phyloP scores from a whole-genome alignment of 441 rosid genomes.

The Jatropha podagrica region DNA sequence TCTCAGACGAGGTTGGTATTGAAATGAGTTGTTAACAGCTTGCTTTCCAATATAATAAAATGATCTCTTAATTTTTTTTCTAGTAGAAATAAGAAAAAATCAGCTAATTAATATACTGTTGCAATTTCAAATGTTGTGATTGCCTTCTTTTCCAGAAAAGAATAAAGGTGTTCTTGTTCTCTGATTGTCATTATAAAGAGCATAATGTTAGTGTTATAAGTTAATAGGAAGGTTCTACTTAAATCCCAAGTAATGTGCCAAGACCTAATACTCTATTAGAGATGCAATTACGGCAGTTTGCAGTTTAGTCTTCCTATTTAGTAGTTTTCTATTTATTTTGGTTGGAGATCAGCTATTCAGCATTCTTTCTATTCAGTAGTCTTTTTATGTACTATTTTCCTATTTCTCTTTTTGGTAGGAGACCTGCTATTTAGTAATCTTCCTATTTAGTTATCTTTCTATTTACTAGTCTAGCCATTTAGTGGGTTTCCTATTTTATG shows the following conservation, averaged over 20 bases:
- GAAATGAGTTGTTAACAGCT: slow-evolving; percentile 14
- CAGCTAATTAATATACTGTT: not conserved
- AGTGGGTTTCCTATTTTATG: no score
- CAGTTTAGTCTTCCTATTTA: no score
- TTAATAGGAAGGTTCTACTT: not conserved
- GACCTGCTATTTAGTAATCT: no score
- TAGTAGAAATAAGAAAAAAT: not conserved
- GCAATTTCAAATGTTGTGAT: not conserved
- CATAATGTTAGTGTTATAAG: not conserved
- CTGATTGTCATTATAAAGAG: not conserved
- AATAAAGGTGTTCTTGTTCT: not conserved
- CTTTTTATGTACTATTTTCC: no score
- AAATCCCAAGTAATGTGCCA: not conserved
- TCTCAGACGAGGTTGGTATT: slow-evolving; percentile 77
- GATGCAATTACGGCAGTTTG: no score
- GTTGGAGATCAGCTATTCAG: no score
- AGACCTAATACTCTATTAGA: not conserved
- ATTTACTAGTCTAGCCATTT: no score
- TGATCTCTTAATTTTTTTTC: not conserved
- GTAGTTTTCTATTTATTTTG: no score
- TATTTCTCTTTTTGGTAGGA: no score
- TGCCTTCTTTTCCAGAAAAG: not conserved
- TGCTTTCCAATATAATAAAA: not conserved
- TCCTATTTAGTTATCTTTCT: no score
- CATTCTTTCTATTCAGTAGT: no score